A percentile compares a stretch with the other conserved stretches of the same genome.
Conservation (phyloP, 768 basidiomycete species). For the Leccinellum rugosiceps region DNA sequence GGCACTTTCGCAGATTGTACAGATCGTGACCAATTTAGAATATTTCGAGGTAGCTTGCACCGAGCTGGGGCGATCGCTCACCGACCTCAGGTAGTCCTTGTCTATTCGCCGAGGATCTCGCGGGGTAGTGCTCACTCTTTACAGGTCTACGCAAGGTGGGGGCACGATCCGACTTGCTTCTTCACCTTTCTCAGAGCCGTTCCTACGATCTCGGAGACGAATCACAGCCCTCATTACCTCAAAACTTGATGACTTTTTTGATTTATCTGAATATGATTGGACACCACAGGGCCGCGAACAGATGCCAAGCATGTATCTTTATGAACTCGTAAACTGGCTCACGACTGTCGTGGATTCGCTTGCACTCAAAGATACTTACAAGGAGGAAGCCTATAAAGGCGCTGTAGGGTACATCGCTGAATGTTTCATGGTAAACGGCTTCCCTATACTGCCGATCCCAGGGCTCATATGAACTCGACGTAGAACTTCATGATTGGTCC, state of each 20-base stretch:
- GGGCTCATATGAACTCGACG: conserved; percentile 4
- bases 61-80: conserved; percentile 82
- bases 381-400: conserved; percentile 84
- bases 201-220: conserved; percentile 66
- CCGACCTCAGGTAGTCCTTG: conserved; percentile 66
- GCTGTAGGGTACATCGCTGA: conserved; percentile 87
- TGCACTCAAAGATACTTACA: conserved; percentile 78
- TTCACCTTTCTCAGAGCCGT: conserved; percentile 64
- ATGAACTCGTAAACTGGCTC: conserved; percentile 94
- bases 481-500: conserved; percentile 79
- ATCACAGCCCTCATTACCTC: conserved; percentile 82
- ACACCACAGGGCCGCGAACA: conserved; percentile 66
- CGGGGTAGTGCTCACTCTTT: conserved; percentile 1
- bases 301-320: conserved; percentile 89
- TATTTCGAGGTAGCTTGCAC: conserved; percentile 83
- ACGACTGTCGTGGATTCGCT: conserved; percentile 93
- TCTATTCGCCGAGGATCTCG: not conserved
- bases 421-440: conserved; percentile 73
- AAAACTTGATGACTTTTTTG: conserved; percentile 95
- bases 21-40: conserved; percentile 90
- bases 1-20: conserved; percentile 86
- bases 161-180: conserved; percentile 72
- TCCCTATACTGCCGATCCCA: not conserved
- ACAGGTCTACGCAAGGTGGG: conserved; percentile 81
- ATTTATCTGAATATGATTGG: conserved; percentile 94